Conservation (phyloP, 2,329 filamentous ascomycete species). For the Coniochaeta ligniaria region DNA sequence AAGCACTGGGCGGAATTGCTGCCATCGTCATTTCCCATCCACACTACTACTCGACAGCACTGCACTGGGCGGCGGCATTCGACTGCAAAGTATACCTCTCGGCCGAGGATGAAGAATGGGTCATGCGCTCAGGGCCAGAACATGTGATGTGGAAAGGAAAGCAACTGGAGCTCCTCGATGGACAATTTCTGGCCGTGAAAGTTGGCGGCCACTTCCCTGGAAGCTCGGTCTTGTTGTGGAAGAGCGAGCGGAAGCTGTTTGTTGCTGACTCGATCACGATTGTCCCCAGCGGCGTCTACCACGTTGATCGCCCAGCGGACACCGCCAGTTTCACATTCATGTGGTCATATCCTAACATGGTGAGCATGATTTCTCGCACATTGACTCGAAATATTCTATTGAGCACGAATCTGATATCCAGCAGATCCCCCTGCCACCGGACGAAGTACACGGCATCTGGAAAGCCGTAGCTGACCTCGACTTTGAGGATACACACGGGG, state of each 20-base stretch:
- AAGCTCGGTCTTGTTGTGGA: conserved; percentile 52
- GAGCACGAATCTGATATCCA: not conserved
- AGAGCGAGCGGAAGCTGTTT: conserved; percentile 54
- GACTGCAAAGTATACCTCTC: conserved; percentile 63
- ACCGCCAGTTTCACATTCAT: conserved; percentile 60
- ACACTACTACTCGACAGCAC: conserved; percentile 73
- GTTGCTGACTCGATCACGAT: conserved; percentile 73
- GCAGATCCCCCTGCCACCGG: conserved; percentile 61
- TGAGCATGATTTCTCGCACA: not conserved
- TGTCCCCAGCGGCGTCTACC: conserved; percentile 52
- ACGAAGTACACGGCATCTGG: conserved; percentile 64
- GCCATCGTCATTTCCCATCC: conserved; percentile 75
- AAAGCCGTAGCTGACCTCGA: conserved; percentile 50
- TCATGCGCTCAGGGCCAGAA: conserved; percentile 39
- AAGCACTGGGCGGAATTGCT: conserved; percentile 54
- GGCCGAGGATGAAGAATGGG: conserved; percentile 51
- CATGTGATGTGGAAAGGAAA: conserved; percentile 38
- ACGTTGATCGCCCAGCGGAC: conserved; percentile 33
- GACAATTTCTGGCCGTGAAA: conserved; percentile 26
- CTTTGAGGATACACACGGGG: conserved; percentile 61
- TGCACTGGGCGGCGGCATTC: conserved; percentile 66
- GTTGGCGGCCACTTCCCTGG: conserved; percentile 76
- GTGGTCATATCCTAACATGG: conserved; percentile 64
- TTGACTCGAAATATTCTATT: not conserved
- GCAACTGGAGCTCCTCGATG: too few relatives aligned